A percentile compares a stretch with the other conserved stretches of the same genome.
Evolutionary conservation across 306 rosid genomes (phyloP).

Genomic region (Hippophae rhamnoides): DNA sequence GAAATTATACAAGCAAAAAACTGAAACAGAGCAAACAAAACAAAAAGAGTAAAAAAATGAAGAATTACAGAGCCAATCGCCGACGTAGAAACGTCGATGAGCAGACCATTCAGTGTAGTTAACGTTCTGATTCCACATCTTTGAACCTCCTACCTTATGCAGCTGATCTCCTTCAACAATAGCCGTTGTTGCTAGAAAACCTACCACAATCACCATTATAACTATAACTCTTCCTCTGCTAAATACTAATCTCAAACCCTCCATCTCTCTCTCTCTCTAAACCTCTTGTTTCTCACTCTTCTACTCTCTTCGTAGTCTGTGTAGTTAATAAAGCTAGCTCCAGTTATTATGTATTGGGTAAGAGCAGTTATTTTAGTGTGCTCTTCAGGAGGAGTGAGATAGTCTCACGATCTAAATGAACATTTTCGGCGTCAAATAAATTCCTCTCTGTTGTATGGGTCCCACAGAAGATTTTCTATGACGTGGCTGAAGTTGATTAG

Average conservation of each 20-base stretch:
- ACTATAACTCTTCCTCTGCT: neutral
- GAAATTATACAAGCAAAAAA: neutral
- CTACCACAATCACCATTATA: conserved; percentile 5
- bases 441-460: too few species aligned
- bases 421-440: too few species aligned
- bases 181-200: neutral
- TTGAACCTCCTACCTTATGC: conserved; percentile 58
- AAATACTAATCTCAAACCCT: neutral
- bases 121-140: conserved; percentile 42
- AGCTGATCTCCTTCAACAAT: neutral
- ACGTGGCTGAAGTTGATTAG: too few species aligned
- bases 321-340: too few species aligned
- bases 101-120: conserved; percentile 69
- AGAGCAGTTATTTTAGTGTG: too few species aligned
- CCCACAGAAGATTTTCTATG: too few species aligned
- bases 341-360: too few species aligned
- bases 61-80: conserved; percentile 69
- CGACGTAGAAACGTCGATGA: conserved; percentile 28
- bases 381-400: too few species aligned
- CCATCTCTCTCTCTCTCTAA: conserved; percentile 3
- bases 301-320: conserved; percentile 1
- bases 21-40: neutral
- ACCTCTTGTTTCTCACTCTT: conserved; percentile 7
- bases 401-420: too few species aligned
- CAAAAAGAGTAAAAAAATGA: neutral